Evolutionary conservation across 768 basidiomycete genomes (phyloP).

Genomic region (Auricularia sp.): DNA sequence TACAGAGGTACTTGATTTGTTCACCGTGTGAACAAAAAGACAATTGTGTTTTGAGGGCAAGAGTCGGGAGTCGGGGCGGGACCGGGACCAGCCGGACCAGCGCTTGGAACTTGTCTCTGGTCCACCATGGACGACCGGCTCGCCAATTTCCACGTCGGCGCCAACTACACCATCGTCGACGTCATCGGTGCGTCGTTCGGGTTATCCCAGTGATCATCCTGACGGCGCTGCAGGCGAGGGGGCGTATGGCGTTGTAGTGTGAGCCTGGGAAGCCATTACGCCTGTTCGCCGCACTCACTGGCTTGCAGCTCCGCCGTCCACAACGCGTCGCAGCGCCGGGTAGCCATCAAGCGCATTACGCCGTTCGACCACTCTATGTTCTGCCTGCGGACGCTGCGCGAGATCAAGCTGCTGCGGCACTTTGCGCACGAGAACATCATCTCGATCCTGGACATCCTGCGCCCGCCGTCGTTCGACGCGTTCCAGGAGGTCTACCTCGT

Average conservation of each 20-base stretch:
- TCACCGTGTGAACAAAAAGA: too few relatives aligned
- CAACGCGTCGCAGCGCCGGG: constrained; percentile 64
- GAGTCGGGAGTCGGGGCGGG: too few relatives aligned
- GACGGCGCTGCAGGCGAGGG: constrained; percentile 50
- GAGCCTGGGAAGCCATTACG: constrained; percentile 3
- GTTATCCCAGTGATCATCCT: background rate
- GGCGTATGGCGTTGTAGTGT: constrained; percentile 76
- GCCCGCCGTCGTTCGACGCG: constrained; percentile 57
- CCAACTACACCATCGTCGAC: background rate
- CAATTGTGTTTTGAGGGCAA: too few relatives aligned
- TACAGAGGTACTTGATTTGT: too few relatives aligned
- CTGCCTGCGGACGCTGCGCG: constrained; percentile 75
- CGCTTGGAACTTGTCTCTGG: too few relatives aligned
- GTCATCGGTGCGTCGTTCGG: background rate
- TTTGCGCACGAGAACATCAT: constrained; percentile 75
- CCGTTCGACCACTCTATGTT: constrained; percentile 97
- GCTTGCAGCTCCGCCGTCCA: constrained; percentile 50
- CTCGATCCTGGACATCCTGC: constrained; percentile 83
- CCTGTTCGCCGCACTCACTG: background rate
- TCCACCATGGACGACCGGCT: too few relatives aligned
- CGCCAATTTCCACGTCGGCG: too few relatives aligned
- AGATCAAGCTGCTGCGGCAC: constrained; percentile 85
- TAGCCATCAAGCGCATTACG: constrained; percentile 94
- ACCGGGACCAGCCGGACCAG: too few relatives aligned
- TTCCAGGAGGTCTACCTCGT: constrained; percentile 85